Conservation (phyloP, 331 rosid species). For the Dryas integrifolia region DNA sequence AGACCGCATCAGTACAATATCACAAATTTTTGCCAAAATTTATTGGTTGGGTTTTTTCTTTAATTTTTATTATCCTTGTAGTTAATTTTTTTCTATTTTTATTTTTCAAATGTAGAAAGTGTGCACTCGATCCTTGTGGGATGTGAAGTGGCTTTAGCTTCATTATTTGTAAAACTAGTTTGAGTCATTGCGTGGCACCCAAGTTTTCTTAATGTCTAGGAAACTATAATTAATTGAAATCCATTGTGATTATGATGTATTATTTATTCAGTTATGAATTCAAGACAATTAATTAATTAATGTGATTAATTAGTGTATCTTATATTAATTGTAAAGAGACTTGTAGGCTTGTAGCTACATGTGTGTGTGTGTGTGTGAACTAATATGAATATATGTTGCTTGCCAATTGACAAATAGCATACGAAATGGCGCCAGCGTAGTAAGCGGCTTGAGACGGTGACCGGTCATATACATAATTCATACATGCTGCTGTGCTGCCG, state of each 20-base stretch:
- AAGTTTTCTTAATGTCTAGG: slow-evolving; percentile 17
- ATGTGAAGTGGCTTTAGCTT: slow-evolving; percentile 52
- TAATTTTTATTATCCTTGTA: background rate
- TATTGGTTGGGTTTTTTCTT: slow-evolving; percentile 7
- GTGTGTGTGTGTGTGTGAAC: slow-evolving; percentile 27
- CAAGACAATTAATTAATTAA: background rate
- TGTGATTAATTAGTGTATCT: slow-evolving; percentile 5
- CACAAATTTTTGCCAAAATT: slow-evolving; percentile 11
- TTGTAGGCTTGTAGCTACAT: no score
- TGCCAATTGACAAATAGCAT: slow-evolving; percentile 18
- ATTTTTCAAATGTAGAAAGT: slow-evolving; percentile 32
- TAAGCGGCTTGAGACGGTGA: slow-evolving; percentile 41
- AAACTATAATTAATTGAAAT: background rate
- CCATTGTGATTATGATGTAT: slow-evolving; percentile 17
- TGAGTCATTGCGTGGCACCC: slow-evolving; percentile 19
- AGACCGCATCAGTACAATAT: slow-evolving; percentile 22
- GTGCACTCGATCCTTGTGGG: slow-evolving; percentile 73
- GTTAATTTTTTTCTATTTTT: background rate
- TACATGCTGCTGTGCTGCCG: slow-evolving; percentile 28
- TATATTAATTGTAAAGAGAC: no score
- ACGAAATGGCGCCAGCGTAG: slow-evolving; percentile 46
- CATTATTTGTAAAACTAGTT: slow-evolving; percentile 27
- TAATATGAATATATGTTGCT: slow-evolving; percentile 16
- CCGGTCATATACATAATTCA: background rate
- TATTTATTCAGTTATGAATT: background rate